Evolutionary conservation across 352 stramenopile species (phyloP), one percentile per base, ranked within the genome.

Genomic region (Globisporangium radiosum): DNA sequence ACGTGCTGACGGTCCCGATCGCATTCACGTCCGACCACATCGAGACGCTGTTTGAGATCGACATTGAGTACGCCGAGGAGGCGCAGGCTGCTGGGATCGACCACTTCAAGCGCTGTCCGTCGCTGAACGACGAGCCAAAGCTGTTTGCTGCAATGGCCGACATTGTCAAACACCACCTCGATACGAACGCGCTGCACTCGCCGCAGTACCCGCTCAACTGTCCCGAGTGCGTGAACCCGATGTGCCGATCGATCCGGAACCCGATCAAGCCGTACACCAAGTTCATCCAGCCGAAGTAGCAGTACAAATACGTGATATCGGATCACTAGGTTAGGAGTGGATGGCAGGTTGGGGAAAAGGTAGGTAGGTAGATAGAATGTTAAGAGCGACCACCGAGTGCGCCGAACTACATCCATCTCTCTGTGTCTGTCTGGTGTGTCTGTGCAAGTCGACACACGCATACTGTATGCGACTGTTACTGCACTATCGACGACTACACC

Each of bases 1-100:
- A 98, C 71, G 73, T 99, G 43, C 84, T 99, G 38, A 95, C 98
- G n/a, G 96, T 99, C 19, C 97, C 97, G 15, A 98, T 99, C 64
- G 96, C 87, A 51, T 99, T 99, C 76, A 98, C 98, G 33, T 98
- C 89, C 53, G 97, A 99, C 77, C 97, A 99, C 74, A 99, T 99
- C 59, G 97, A 99, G 72, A 99, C 97, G 42, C 85, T 99, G 47
- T 98, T 99, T 73, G 97, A 99, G 75, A 99, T 99, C 69, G 97
- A 99, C 80, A 97, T 99, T 64, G 97, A 99, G 75, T 99, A 99
- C 73, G 81, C 87, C 37, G 94, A 99, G 65, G 79, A 99, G 47
- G 97, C 97, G 10, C 60, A 97, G 51, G 90, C 98, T 55, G 90
- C 80, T 61, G 97, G 97, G 52, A 98, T 99, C 61, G 85, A 88